phyloP scores from a whole-genome alignment of 2,329 filamentous ascomycete genomes.

The Ophiobolus disseminans region DNA sequence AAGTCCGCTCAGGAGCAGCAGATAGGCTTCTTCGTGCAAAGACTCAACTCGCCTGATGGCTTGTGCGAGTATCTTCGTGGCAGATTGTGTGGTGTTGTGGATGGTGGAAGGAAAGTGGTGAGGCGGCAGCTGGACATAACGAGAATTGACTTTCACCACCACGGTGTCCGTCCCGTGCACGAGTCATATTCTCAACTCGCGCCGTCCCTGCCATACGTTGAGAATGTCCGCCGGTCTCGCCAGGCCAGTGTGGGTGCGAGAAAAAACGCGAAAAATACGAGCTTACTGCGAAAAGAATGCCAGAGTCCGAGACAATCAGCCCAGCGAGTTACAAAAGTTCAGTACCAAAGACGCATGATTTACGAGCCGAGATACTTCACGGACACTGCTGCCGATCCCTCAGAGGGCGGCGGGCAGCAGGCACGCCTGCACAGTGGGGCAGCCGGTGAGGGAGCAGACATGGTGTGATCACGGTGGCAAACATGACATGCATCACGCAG shows the following conservation, averaged over 20 bases:
- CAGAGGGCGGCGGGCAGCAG: not conserved
- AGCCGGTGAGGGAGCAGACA: not conserved
- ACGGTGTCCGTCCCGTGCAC: not conserved
- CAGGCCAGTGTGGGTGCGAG: not conserved
- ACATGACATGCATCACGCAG: not conserved
- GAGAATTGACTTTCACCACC: not conserved
- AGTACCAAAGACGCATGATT: not conserved
- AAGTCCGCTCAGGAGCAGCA: not conserved
- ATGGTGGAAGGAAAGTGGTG: not conserved
- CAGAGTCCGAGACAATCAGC: not conserved
- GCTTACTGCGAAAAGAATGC: not conserved
- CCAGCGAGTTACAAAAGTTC: not conserved
- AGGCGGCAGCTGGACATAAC: not conserved
- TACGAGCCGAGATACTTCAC: not conserved
- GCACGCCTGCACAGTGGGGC: not conserved
- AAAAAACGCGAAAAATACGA: not conserved
- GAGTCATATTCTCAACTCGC: not conserved
- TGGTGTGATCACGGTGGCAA: not conserved
- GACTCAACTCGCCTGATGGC: not conserved
- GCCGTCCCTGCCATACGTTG: not conserved
- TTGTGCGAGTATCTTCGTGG: not conserved
- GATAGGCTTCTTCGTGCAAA: not conserved
- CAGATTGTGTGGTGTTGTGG: not conserved
- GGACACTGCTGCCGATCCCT: not conserved
- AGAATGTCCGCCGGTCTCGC: not conserved